These are phyloP conservation scores for Salix purpurea DNA, from an alignment of 345 rosid genomes.

Conservation along the genomic window DNA sequence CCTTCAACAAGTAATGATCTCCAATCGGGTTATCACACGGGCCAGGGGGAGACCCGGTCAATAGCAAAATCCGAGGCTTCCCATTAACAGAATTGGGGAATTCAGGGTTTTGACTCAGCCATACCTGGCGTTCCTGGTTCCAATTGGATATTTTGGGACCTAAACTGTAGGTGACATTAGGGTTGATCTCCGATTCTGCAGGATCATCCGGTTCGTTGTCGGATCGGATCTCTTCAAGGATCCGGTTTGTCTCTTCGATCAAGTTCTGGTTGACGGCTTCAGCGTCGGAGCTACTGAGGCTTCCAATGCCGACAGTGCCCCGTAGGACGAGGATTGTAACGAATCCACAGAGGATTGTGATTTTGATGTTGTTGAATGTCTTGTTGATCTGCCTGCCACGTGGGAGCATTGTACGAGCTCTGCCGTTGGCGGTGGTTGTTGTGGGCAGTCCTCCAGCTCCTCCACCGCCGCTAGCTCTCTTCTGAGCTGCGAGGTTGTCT, in stretches of 20 bases:
- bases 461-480: conserved; percentile 50
- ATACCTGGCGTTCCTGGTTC: conserved; percentile 60
- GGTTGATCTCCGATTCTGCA: conserved; percentile 46
- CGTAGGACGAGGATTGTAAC: conserved; percentile 91
- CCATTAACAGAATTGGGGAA: conserved; percentile 64
- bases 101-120: conserved; percentile 61
- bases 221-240: conserved; percentile 85
- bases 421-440: conserved; percentile 42
- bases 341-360: conserved; percentile 89
- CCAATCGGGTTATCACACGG: conserved; percentile 94
- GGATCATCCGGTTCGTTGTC: conserved; percentile 67
- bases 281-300: conserved; percentile 62
- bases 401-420: conserved; percentile 33
- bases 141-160: conserved; percentile 69
- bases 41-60: conserved; percentile 85
- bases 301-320: conserved; percentile 87
- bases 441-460: conserved; percentile 44
- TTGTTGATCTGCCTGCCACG: conserved; percentile 86
- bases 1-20: conserved; percentile 80
- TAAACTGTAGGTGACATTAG: conserved; percentile 59
- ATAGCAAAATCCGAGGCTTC: conserved; percentile 64
- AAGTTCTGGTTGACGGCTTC: conserved; percentile 75
- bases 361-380: conserved; percentile 85
- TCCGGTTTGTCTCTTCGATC: conserved; percentile 76
- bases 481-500: conserved; percentile 57